Percentiles rank a stretch among this genome's conserved stretches.
Conservation (phyloP, 495 filamentous ascomycete genomes). For the Letharia columbiana region DNA sequence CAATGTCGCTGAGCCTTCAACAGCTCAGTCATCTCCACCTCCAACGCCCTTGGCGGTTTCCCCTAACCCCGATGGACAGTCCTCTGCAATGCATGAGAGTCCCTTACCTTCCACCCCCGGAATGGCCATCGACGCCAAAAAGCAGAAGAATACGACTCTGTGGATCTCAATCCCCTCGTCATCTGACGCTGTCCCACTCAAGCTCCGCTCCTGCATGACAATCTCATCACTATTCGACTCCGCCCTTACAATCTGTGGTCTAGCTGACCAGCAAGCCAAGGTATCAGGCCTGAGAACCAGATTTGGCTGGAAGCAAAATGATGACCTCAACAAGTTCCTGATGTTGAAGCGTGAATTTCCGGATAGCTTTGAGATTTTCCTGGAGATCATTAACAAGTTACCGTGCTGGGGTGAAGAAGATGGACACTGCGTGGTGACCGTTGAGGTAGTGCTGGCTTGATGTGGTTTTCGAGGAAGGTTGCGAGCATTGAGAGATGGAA, state of each 20-base stretch:
- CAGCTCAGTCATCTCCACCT: not conserved
- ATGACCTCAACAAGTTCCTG: not conserved
- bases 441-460: not conserved
- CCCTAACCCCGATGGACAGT: not conserved
- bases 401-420: not conserved
- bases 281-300: not conserved
- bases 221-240: not conserved
- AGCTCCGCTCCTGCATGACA: not conserved
- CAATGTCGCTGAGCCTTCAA: not conserved
- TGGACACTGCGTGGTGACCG: not conserved
- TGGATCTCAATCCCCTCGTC: not conserved
- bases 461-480: not conserved
- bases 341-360: not conserved
- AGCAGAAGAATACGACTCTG: not conserved
- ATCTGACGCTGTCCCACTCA: not conserved
- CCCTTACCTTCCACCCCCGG: not conserved
- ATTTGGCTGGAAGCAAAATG: not conserved
- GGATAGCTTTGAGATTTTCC: not conserved
- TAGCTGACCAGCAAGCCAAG: not conserved
- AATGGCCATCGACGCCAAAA: not conserved
- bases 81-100: not conserved
- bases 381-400: not conserved
- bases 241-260: not conserved
- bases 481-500: not conserved
- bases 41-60: not conserved